Base-by-base conservation (phyloP, 2,329 filamentous ascomycete species). In the Phaeosphaeriaceae sp. region DNA sequence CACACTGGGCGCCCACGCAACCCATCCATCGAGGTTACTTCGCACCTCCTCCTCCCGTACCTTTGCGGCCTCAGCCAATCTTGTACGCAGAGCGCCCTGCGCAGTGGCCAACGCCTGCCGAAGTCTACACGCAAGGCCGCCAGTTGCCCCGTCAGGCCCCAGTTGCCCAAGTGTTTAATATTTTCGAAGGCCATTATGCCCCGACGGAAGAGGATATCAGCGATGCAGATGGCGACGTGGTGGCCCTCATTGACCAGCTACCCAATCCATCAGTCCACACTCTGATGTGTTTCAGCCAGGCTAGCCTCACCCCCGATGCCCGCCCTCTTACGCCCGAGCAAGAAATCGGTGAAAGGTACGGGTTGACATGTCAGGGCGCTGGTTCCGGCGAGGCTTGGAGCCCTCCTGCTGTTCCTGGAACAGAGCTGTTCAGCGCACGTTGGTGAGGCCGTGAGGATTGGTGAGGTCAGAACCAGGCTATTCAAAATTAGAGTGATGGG, bases 61-160 rank as follows among this genome's bases (percentile, higher is more conserved):
- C 33, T 8, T 32, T 23, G 21, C 17, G n/a, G 29, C 29, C 28
- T 8, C n/a, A 33, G 17, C 9, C 26, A 33, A 13, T 20, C 30
- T 11, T 57, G 39, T 32, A 36, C 3, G 28, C 39, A 13, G 26
- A 45, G n/a, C 37, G 51, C 20, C 15, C 39, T 8, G n/a, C 29
- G 2, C 23, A 42, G 7, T 61, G 61, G 60, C 61, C 61, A 11
- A 59, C 54, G 1, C 61, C 58, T 6, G 58, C 58, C 16, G 56
- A 64, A 48, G 52, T 55, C 6, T 52, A 54, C 30, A 40, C 16
- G 3, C 34, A 17, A 9, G 2, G 17, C 23, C n/a, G 17, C 2
- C 46, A 46, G 1, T 36, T 42, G 18, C 42, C 36, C 3, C 16
- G 8, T 2, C 12, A n/a, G 20, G 11, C 42, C 36, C 42, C 16